Conservation (phyloP, 306 rosid species). For the Prunus mira region DNA sequence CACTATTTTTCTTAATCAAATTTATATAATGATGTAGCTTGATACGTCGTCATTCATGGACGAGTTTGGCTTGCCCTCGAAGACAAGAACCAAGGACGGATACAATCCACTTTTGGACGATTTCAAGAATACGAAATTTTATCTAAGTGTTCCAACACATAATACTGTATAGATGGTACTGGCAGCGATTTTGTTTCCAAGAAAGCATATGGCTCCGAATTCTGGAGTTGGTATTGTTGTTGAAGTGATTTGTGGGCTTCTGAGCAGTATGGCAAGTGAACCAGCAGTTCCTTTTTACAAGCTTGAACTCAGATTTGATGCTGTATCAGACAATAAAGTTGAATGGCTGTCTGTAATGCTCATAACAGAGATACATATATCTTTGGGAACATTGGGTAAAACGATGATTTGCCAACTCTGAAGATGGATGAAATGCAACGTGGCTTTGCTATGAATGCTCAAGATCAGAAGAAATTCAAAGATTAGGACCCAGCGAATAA, state of each 20-base stretch:
- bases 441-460: background rate
- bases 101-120: conserved; percentile 91
- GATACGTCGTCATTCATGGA: conserved; percentile 98
- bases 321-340: background rate
- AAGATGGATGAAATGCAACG: background rate
- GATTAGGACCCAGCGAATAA: background rate
- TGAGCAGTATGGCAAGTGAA: background rate
- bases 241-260: background rate
- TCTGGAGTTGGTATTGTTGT: background rate
- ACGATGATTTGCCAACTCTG: background rate
- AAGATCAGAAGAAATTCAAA: background rate
- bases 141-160: conserved; percentile 89
- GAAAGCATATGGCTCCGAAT: background rate
- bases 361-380: background rate
- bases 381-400: background rate
- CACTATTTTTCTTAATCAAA: conserved; percentile 9
- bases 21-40: conserved; percentile 46
- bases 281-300: background rate
- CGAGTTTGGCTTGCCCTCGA: conserved; percentile 88
- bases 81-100: conserved; percentile 86
- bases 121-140: conserved; percentile 89
- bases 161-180: conserved; percentile 42
- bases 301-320: background rate
- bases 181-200: conserved; percentile 13
- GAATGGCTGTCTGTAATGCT: background rate